These are phyloP conservation scores for Mentha longifolia DNA, from an alignment of 257 asterid genomes.

Conservation along the genomic window DNA sequence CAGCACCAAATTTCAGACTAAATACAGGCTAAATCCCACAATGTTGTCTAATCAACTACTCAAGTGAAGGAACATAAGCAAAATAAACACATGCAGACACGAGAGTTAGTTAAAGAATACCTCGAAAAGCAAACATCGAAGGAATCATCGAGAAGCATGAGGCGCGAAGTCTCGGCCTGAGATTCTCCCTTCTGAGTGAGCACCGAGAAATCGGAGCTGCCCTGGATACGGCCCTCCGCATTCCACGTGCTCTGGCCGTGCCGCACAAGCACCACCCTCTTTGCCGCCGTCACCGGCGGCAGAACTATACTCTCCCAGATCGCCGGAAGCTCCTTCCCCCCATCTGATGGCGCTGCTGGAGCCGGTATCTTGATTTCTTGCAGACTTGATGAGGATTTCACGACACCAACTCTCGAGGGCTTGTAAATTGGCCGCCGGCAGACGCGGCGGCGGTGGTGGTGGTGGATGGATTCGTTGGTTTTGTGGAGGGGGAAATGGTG, in stretches of 20 bases:
- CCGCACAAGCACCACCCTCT: slow-evolving; percentile 89
- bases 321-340: slow-evolving; percentile 33
- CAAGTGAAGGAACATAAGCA: not conserved
- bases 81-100: no score
- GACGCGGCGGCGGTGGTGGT: slow-evolving; percentile 25
- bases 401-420: slow-evolving; percentile 9
- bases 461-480: slow-evolving; percentile 35
- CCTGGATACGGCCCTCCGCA: slow-evolving; percentile 97
- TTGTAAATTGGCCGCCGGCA: slow-evolving; percentile 11
- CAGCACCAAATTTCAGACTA: not conserved
- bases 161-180: slow-evolving; percentile 92
- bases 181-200: slow-evolving; percentile 85
- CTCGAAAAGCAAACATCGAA: slow-evolving; percentile 90
- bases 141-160: slow-evolving; percentile 85
- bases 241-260: slow-evolving; percentile 99
- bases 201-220: slow-evolving; percentile 89
- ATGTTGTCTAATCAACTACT: not conserved
- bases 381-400: slow-evolving; percentile 47
- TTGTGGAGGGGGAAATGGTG: slow-evolving; percentile 40
- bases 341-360: slow-evolving; percentile 31
- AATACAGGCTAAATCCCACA: not conserved
- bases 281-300: slow-evolving; percentile 68
- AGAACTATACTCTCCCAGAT: slow-evolving; percentile 55
- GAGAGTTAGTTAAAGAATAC: slow-evolving; percentile 33
- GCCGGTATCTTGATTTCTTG: slow-evolving; percentile 36